Evolutionary conservation across 164 flowering plant genomes (phyloP).

Genomic region (Vitis amurensis): DNA sequence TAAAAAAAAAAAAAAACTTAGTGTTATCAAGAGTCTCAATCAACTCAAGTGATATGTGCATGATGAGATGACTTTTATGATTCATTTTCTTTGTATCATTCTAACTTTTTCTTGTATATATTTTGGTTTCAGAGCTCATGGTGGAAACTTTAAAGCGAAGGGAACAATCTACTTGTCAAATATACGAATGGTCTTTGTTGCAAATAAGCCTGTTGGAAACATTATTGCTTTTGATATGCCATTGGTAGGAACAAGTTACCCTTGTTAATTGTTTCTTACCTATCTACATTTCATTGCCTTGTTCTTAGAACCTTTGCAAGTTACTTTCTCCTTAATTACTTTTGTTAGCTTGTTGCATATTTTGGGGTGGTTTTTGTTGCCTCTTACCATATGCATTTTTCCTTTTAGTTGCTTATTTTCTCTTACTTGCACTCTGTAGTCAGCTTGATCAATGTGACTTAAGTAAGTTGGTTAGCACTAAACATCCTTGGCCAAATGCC

Average conservation of each 20-base stretch:
- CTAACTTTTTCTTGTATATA: background rate
- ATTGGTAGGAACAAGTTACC: constrained; percentile 41
- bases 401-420: background rate
- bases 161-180: constrained; percentile 89
- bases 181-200: constrained; percentile 88
- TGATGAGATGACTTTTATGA: too few species aligned
- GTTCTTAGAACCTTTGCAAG: background rate
- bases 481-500: too few species aligned
- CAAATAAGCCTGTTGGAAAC: constrained; percentile 62
- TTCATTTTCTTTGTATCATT: background rate
- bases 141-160: constrained; percentile 66
- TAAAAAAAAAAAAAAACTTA: too few species aligned
- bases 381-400: constrained; percentile 20
- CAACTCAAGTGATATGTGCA: too few species aligned
- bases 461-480: too few species aligned
- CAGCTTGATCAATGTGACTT: too few species aligned
- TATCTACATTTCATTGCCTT: background rate
- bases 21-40: too few species aligned
- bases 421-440: too few species aligned
- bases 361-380: too few species aligned
- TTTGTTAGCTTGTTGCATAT: background rate
- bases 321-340: background rate
- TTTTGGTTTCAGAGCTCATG: constrained; percentile 37
- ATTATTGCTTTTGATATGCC: constrained; percentile 83
- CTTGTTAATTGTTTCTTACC: background rate